These are phyloP conservation scores for Phytophthora pisi DNA, from an alignment of 352 stramenopile genomes.

Conservation along the genomic window DNA sequence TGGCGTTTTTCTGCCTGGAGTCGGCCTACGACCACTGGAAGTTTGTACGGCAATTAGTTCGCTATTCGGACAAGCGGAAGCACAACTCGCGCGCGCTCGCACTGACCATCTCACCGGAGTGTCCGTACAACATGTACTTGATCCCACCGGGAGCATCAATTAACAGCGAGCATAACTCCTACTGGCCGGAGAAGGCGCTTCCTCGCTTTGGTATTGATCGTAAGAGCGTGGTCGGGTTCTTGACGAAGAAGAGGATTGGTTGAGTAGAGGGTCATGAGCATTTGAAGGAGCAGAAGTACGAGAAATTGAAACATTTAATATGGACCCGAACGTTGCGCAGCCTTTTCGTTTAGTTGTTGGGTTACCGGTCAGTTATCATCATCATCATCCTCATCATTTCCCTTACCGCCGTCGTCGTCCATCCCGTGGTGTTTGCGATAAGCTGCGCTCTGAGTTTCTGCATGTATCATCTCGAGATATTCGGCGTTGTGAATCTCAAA, in stretches of 20 bases:
- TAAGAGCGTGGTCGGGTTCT: slow-evolving; percentile 69
- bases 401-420: slow-evolving; percentile 36
- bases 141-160: slow-evolving; percentile 77
- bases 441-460: slow-evolving; percentile 45
- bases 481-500: slow-evolving; percentile 91
- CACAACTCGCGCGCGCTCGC: slow-evolving; percentile 51
- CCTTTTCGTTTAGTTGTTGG: background rate
- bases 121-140: slow-evolving; percentile 61
- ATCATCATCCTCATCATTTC: slow-evolving; percentile 18
- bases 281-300: background rate
- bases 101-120: slow-evolving; percentile 46
- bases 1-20: slow-evolving; percentile 68
- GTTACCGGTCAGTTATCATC: slow-evolving; percentile 17
- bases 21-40: slow-evolving; percentile 76
- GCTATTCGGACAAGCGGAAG: slow-evolving; percentile 74
- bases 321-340: background rate
- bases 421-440: slow-evolving; percentile 28
- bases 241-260: slow-evolving; percentile 52
- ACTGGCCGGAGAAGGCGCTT: slow-evolving; percentile 62
- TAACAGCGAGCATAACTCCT: slow-evolving; percentile 76
- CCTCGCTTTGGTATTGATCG: slow-evolving; percentile 48
- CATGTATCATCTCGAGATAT: slow-evolving; percentile 87
- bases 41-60: slow-evolving; percentile 67
- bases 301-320: slow-evolving; percentile 1
- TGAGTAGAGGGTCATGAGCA: background rate